Evolutionary conservation across 805 yeast genomes (phyloP).

Genomic region (Ogataea pini): DNA sequence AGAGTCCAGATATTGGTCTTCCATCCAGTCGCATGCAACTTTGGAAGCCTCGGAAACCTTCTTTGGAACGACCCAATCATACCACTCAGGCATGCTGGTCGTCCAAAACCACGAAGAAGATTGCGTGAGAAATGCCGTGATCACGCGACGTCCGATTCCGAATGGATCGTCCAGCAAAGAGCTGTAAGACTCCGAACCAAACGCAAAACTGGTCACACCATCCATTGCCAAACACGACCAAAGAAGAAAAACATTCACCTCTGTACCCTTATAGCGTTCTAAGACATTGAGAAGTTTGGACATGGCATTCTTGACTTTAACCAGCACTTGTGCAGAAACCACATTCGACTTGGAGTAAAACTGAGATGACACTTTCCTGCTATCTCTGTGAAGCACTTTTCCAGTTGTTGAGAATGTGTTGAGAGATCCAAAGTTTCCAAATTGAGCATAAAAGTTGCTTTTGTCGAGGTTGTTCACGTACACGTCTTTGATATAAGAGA

Average conservation of each 20-base stretch:
- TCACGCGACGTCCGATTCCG: constrained; percentile 42
- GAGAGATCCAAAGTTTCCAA: constrained; percentile 54
- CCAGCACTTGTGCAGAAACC: constrained; percentile 34
- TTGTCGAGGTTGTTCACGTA: constrained; percentile 60
- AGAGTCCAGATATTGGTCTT: constrained; percentile 29
- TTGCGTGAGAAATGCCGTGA: constrained; percentile 47
- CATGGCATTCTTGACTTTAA: constrained; percentile 37
- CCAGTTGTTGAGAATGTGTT: constrained; percentile 61
- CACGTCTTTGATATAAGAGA: constrained; percentile 51
- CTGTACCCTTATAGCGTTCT: constrained; percentile 20
- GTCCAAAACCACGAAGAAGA: constrained; percentile 69
- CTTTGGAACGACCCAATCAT: constrained; percentile 48
- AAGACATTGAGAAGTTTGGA: constrained; percentile 30
- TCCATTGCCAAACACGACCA: constrained; percentile 76
- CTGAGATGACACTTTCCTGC: constrained; percentile 43
- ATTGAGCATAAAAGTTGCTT: constrained; percentile 58
- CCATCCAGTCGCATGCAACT: constrained; percentile 48
- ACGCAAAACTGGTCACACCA: constrained; percentile 59
- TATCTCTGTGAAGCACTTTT: constrained; percentile 46
- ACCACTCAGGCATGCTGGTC: constrained; percentile 56
- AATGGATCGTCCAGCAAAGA: constrained; percentile 42
- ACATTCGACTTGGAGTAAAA: constrained; percentile 48
- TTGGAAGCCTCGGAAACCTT: constrained; percentile 40
- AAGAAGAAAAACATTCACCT: constrained; percentile 58
- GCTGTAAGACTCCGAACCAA: constrained; percentile 52